phyloP scores from a whole-genome alignment of 1,284 basidiomycete species.

The Fomitopsis betulina region DNA sequence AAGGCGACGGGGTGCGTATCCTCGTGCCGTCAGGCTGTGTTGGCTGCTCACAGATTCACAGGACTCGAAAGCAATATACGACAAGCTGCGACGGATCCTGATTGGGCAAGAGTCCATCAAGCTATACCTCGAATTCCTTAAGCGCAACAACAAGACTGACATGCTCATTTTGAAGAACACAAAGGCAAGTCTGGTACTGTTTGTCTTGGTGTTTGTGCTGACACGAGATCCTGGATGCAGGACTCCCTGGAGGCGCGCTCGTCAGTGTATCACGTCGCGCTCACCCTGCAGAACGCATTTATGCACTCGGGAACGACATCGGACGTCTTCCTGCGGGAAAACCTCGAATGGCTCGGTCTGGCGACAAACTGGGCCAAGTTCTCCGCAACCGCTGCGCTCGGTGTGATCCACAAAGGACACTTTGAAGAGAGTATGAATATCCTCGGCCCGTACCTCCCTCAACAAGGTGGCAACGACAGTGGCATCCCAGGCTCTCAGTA shows the following conservation, averaged over 20 bases:
- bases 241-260: slow-evolving; percentile 90
- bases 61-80: slow-evolving; percentile 59
- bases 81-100: slow-evolving; percentile 77
- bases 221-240: slow-evolving; percentile 32
- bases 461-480: slow-evolving; percentile 60
- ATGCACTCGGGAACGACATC: slow-evolving; percentile 95
- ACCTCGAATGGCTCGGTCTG: slow-evolving; percentile 90
- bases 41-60: slow-evolving; percentile 24
- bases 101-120: slow-evolving; percentile 88
- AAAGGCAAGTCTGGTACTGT: slow-evolving; percentile 49
- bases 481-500: slow-evolving; percentile 74
- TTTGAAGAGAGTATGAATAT: slow-evolving; percentile 90
- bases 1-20: slow-evolving; percentile 53
- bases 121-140: slow-evolving; percentile 90
- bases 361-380: slow-evolving; percentile 98
- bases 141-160: slow-evolving; percentile 90
- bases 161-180: slow-evolving; percentile 88
- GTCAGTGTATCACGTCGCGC: slow-evolving; percentile 93
- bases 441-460: slow-evolving; percentile 90
- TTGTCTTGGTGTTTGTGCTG: background rate
- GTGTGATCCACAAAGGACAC: slow-evolving; percentile 95
- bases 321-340: slow-evolving; percentile 88
- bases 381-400: slow-evolving; percentile 90
- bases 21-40: slow-evolving; percentile 7
- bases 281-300: slow-evolving; percentile 94